Percentiles rank a stretch among this genome's conserved stretches.
Conservation (phyloP, 306 rosid genomes). For the Biancaea sappan region DNA sequence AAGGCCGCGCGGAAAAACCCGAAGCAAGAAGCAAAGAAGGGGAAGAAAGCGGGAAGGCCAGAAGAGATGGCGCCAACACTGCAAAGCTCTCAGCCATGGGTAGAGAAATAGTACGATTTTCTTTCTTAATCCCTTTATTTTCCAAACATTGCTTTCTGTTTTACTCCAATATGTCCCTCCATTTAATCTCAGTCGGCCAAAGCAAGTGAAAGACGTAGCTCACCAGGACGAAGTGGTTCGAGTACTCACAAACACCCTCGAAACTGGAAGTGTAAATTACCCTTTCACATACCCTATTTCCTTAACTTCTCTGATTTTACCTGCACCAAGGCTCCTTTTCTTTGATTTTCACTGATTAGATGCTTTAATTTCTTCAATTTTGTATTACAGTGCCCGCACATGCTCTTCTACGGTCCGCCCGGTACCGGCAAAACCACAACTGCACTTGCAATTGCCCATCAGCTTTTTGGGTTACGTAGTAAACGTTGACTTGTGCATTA, state of each 20-base stretch:
- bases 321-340: neutral
- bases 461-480: constrained; percentile 65
- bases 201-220: constrained; percentile 90
- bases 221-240: constrained; percentile 95
- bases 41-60: neutral
- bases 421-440: constrained; percentile 96
- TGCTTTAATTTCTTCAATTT: neutral
- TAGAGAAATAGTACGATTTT: constrained; percentile 74
- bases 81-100: constrained; percentile 88
- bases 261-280: constrained; percentile 64
- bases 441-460: constrained; percentile 85
- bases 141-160: neutral
- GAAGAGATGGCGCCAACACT: constrained; percentile 67
- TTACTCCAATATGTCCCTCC: neutral
- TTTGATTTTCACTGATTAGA: neutral
- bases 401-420: constrained; percentile 95
- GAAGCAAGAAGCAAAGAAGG: too few relatives aligned
- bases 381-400: constrained; percentile 69
- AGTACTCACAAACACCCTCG: constrained; percentile 86
- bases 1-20: too few relatives aligned
- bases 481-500: neutral
- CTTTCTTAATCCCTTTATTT: neutral
- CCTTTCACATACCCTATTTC: neutral
- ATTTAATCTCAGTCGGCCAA: constrained; percentile 66
- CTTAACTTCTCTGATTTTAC: neutral